Evolutionary conservation across 208 protist species (phyloP).

Genomic region (Leishmania major): DNA sequence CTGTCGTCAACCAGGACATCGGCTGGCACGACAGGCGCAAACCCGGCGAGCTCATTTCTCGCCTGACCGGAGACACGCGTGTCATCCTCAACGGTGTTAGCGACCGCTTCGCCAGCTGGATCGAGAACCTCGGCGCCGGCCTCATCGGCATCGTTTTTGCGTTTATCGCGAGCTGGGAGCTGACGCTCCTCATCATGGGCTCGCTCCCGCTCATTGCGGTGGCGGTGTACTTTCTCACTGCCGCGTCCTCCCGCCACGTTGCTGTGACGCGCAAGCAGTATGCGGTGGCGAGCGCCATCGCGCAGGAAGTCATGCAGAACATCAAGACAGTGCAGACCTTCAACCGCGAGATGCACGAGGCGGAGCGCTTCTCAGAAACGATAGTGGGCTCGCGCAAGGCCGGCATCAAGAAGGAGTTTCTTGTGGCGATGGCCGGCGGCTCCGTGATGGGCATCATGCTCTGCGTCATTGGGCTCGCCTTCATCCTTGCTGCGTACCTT

Average conservation of each 20-base stretch:
- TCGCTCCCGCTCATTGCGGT: conserved; percentile 64
- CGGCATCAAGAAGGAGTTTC: conserved; percentile 77
- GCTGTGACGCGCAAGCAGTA: conserved; percentile 72
- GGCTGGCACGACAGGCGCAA: conserved; percentile 83
- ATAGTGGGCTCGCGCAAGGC: conserved; percentile 42
- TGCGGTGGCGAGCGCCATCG: conserved; percentile 74
- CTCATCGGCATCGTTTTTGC: conserved; percentile 83
- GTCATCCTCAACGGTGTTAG: conserved; percentile 89
- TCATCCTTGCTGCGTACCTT: conserved; percentile 72
- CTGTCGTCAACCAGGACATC: conserved; percentile 79
- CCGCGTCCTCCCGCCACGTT: conserved; percentile 44
- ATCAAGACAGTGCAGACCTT: conserved; percentile 87
- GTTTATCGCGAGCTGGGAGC: conserved; percentile 74
- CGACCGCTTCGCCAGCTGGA: conserved; percentile 76
- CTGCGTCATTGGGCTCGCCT: conserved; percentile 48
- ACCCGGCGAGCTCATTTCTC: conserved; percentile 70
- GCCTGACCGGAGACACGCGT: conserved; percentile 70
- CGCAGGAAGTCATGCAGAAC: conserved; percentile 86
- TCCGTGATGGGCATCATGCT: conserved; percentile 51
- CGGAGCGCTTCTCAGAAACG: conserved; percentile 57
- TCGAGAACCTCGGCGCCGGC: conserved; percentile 70
- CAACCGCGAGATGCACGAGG: conserved; percentile 60
- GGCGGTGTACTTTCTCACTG: conserved; percentile 50
- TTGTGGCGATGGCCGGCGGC: conserved; percentile 37
- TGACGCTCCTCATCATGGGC: conserved; percentile 74